Evolutionary conservation across 257 asterid genomes (phyloP), one percentile per base, ranked within the genome.

Genomic region (Linderniella brevidens): DNA sequence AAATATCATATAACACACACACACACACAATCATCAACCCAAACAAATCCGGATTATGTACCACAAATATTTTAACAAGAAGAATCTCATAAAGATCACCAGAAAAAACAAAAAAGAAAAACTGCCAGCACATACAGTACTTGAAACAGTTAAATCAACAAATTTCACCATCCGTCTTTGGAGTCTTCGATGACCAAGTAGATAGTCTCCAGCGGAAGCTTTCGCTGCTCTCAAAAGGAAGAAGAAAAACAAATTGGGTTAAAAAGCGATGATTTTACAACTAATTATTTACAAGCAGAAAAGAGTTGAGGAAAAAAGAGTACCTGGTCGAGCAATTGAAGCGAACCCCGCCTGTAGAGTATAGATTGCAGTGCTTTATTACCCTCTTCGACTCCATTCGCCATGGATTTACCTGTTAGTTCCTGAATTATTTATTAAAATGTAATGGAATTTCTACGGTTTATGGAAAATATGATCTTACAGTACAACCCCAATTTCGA

Each of bases 241-340:
- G 35, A 19, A 3, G 35, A 19, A 11, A 37, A 19, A 9, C 37
- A 46, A 8, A 6, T 32, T 15, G 8, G 1, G 16, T 3, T 8
- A 37, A 37, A 37, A 8, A 37, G 40, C 8, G 11, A 37, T 37
- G 8, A 37, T 6, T 8, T 11, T 37, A 6, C 40, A 37, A 37
- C 40, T 11, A 8, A 11, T 9, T 1, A 19, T 3, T 9, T 8
- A 17, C 11, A 16, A 32, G 37, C 11, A 8, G 53, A 15, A 19
- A 11, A 9, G 15, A 49, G 1, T 45, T 37, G 52, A 13, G 52
- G 49, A 3, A 32, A n/a, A n/a, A n/a, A n/a, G n/a, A 8, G 19
- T 45, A 80, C 97, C 79, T 88, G 97, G 66, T 88, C 97, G 40
- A 88, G 93, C 52, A 88, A 71, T 54, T 65, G 74, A 54, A 88